Base-by-base conservation (phyloP, 2,329 filamentous ascomycete species). In the Colletotrichum paranaense region DNA sequence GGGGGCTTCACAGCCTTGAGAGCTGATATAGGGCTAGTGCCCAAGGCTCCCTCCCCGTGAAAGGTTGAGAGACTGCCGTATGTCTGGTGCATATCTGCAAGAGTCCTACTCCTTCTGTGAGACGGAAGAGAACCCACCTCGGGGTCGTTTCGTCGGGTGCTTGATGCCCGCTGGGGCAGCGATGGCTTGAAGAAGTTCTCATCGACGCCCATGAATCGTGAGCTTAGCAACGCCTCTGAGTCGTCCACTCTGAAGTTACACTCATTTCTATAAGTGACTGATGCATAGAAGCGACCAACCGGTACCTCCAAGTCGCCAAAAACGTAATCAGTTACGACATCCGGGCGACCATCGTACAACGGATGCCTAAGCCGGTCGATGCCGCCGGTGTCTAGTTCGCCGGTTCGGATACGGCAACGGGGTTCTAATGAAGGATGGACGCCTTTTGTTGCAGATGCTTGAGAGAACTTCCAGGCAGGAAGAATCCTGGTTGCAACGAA, bases 51-150 rank as follows among this genome's bases (percentile, higher is more conserved):
- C 66, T 93, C 92, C n/a, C 94, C 93, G 79, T 98, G 92, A 76
- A 97, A 98, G 0, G 95, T 98, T 3, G 95, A 97, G 76, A 98
- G 81, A 78, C 95, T 98, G 69, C 95, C 95, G 80, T 97, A 98
- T 1, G 94, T 93, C 80, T 96, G 94, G 68, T 93, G 92, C 57
- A 90, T 86, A 74, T 95, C 93, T 7, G 83, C 83, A 81, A 86
- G 78, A 63, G 86, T 84, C 42, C 82, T 79, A 24, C 80, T 81
- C 49, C 86, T 84, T n/a, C 86, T 85, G 82, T 92, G 82, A 58
- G 92, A 88, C 19, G 94, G 94, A 63, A 97, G 84, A n/a, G 95
- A 97, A 38, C 94, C 94, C 57, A 92, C 86, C 75, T 94, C 92
- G 9, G 83, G 11, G 42, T 76, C 74, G 19, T 70, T 68, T 81